Evolutionary conservation across 2,329 filamentous ascomycete species (phyloP).

Genomic region (Sporothrix luriei): DNA sequence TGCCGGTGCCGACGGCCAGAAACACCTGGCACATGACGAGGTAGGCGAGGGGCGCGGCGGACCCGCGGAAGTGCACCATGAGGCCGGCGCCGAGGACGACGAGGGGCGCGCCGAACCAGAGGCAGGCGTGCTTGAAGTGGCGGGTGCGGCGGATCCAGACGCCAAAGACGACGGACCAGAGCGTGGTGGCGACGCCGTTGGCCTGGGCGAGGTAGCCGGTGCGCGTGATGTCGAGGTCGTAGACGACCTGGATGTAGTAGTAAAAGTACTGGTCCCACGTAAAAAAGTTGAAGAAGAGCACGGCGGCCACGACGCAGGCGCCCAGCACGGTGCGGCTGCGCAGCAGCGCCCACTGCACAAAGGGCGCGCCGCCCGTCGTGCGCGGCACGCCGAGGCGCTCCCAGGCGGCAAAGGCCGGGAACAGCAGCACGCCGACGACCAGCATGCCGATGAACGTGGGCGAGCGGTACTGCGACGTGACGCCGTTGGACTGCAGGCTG

Average conservation of each 20-base stretch:
- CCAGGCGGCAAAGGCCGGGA: constrained; percentile 46
- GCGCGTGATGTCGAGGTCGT: constrained; percentile 35
- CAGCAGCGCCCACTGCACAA: constrained; percentile 51
- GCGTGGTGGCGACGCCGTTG: constrained; percentile 44
- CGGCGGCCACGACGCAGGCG: constrained; percentile 32
- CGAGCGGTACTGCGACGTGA: constrained; percentile 46
- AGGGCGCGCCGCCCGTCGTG: constrained; percentile 42
- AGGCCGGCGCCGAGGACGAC: constrained; percentile 58
- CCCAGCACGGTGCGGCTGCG: constrained; percentile 52
- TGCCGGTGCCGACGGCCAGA: constrained; percentile 56
- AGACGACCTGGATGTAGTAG: constrained; percentile 38
- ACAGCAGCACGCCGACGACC: constrained; percentile 45
- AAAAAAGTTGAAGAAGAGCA: constrained; percentile 37
- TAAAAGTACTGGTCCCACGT: constrained; percentile 38
- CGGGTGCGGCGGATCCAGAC: constrained; percentile 53
- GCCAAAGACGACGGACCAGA: constrained; percentile 50
- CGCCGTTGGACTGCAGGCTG: constrained; percentile 54
- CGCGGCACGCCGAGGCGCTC: constrained; percentile 42
- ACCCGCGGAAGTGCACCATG: constrained; percentile 61
- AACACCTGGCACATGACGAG: constrained; percentile 63
- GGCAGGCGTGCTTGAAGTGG: constrained; percentile 50
- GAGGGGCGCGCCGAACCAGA: constrained; percentile 54
- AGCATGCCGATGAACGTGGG: constrained; percentile 49
- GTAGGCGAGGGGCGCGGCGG: constrained; percentile 52
- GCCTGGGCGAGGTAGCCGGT: constrained; percentile 37